These are phyloP conservation scores for Phalaenopsis equestris DNA, from an alignment of 106 monocot species.

Conservation along the genomic window DNA sequence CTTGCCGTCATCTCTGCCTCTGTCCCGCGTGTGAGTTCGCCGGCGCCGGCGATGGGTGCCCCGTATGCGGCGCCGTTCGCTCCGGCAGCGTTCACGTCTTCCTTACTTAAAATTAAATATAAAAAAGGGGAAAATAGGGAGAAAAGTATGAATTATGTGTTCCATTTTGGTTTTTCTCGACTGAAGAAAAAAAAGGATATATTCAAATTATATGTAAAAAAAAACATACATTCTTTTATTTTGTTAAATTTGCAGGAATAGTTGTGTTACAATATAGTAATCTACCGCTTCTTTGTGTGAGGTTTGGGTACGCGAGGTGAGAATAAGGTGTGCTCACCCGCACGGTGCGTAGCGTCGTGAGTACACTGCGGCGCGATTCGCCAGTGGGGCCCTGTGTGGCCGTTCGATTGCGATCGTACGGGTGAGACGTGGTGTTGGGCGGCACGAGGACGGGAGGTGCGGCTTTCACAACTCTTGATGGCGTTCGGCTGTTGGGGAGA, in stretches of 20 bases:
- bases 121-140: neutral
- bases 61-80: conserved; percentile 26
- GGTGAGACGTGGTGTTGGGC: neutral
- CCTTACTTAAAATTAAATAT: conserved; percentile 7
- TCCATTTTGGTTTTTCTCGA: conserved; percentile 1
- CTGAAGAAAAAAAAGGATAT: neutral
- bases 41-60: conserved; percentile 16
- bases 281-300: too few species aligned
- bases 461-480: neutral
- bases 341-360: neutral
- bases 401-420: conserved; percentile 3
- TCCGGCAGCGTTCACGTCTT: conserved; percentile 38
- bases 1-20: conserved; percentile 47
- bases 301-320: neutral
- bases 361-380: neutral
- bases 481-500: neutral
- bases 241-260: neutral
- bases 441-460: neutral
- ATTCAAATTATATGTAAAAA: conserved; percentile 1
- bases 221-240: conserved; percentile 6
- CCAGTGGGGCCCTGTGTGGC: neutral
- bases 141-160: neutral
- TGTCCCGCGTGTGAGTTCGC: conserved; percentile 31
- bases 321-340: neutral
- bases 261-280: too few species aligned